These are phyloP conservation scores for Zygoascus flipseniorum DNA, from an alignment of 805 yeast species.

Conservation along the genomic window DNA sequence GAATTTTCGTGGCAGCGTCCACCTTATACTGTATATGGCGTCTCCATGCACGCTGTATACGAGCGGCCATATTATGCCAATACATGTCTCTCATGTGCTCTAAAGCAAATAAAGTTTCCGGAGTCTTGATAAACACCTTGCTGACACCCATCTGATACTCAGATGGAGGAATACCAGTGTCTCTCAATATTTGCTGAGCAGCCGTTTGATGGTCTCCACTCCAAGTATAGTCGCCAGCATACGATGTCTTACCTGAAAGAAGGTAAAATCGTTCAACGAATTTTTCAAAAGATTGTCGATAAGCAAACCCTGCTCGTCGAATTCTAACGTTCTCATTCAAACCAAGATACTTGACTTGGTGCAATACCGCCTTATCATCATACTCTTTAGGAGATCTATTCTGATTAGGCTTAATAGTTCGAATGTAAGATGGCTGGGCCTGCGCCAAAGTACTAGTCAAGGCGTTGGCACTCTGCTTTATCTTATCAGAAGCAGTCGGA, in stretches of 20 bases:
- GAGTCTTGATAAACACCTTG: constrained; percentile 90
- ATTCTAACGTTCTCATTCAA: constrained; percentile 94
- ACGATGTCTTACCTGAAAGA: constrained; percentile 80
- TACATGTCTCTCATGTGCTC: constrained; percentile 95
- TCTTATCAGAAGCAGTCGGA: constrained; percentile 94
- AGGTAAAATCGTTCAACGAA: constrained; percentile 91
- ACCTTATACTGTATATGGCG: constrained; percentile 68
- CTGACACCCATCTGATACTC: constrained; percentile 91
- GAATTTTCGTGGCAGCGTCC: constrained; percentile 77
- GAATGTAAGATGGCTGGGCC: constrained; percentile 91
- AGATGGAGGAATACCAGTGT: constrained; percentile 59
- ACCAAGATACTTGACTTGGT: constrained; percentile 93
- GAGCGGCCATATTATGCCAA: constrained; percentile 97
- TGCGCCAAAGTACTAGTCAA: constrained; percentile 82
- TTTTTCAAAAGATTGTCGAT: constrained; percentile 92
- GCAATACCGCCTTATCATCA: constrained; percentile 81
- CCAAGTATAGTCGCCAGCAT: constrained; percentile 77
- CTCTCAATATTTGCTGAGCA: constrained; percentile 42
- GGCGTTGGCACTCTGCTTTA: constrained; percentile 82
- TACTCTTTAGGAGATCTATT: constrained; percentile 85
- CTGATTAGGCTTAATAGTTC: constrained; percentile 97
- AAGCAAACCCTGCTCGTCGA: constrained; percentile 98
- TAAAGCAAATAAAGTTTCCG: constrained; percentile 89
- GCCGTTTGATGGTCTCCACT: constrained; percentile 51
- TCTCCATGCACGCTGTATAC: constrained; percentile 96